These are phyloP conservation scores for Phytophthora boehmeriae DNA, from an alignment of 352 stramenopile species.

Conservation along the genomic window DNA sequence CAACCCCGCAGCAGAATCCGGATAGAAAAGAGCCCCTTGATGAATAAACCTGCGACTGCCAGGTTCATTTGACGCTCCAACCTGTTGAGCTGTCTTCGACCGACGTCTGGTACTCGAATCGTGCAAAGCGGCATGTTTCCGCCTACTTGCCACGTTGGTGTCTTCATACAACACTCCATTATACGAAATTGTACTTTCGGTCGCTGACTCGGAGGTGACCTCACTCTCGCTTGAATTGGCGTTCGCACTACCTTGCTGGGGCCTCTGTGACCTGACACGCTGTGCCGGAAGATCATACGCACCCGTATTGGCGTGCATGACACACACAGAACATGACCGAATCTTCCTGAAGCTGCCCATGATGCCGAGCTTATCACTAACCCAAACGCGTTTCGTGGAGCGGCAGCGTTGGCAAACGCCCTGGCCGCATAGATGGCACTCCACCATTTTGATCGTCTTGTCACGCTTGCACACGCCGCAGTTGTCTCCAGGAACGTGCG, in stretches of 20 bases:
- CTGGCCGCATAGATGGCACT: slow-evolving; percentile 34
- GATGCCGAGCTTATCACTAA: slow-evolving; percentile 34
- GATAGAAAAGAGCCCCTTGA: slow-evolving; percentile 5
- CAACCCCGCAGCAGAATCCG: slow-evolving; percentile 17
- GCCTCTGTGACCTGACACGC: slow-evolving; percentile 23
- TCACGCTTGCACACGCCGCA: slow-evolving; percentile 30
- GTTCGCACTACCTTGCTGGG: slow-evolving; percentile 21
- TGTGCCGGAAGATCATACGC: slow-evolving; percentile 22
- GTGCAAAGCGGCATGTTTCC: background rate
- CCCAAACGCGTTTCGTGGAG: slow-evolving; percentile 44
- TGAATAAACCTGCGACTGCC: slow-evolving; percentile 21
- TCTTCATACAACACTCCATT: slow-evolving; percentile 20
- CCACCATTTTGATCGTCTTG: slow-evolving; percentile 24
- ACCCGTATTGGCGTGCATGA: slow-evolving; percentile 41
- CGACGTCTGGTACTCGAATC: slow-evolving; percentile 2
- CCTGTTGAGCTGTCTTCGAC: slow-evolving; percentile 7
- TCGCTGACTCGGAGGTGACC: background rate
- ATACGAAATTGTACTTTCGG: slow-evolving; percentile 5
- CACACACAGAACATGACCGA: slow-evolving; percentile 45
- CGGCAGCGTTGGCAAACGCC: slow-evolving; percentile 38
- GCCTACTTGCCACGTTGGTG: background rate
- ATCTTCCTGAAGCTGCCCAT: slow-evolving; percentile 52
- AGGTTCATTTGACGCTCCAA: background rate
- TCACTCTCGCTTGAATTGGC: slow-evolving; percentile 22
- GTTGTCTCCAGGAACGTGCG: slow-evolving; percentile 7